These are phyloP conservation scores for Zoysia matrella DNA, from an alignment of 202 grass and related monocot genomes.

Conservation along the genomic window DNA sequence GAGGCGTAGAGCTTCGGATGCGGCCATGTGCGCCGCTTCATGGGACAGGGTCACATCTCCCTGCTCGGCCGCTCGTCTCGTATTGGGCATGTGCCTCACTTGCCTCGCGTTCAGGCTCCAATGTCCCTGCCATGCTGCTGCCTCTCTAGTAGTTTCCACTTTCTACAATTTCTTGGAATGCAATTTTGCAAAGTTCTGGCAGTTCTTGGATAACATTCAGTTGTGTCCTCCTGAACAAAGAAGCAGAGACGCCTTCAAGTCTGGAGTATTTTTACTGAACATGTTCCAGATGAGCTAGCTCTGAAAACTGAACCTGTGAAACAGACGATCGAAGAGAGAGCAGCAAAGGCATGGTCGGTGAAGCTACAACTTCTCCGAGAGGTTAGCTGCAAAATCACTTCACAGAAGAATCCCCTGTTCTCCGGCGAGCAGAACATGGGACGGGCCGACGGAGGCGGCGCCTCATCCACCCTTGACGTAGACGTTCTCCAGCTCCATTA, in stretches of 20 bases:
- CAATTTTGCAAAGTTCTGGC: too few relatives aligned
- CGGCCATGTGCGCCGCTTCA: constrained; percentile 7
- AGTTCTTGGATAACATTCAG: too few relatives aligned
- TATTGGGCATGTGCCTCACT: constrained; percentile 18
- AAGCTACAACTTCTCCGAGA: not conserved
- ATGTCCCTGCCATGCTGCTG: not conserved
- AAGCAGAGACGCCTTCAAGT: too few relatives aligned
- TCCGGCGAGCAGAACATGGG: constrained; percentile 30
- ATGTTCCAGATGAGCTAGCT: too few relatives aligned
- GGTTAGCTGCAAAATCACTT: not conserved
- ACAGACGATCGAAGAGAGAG: not conserved
- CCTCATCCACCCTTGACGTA: not conserved
- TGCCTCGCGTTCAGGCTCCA: not conserved
- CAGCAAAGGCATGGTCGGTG: not conserved
- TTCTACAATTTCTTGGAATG: too few relatives aligned
- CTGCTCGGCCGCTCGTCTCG: not conserved
- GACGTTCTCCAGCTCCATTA: not conserved
- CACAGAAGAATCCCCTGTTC: not conserved
- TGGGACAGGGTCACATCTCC: not conserved
- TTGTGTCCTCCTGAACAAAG: too few relatives aligned
- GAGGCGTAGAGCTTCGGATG: not conserved
- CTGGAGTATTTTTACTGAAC: too few relatives aligned
- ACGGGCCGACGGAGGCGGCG: not conserved
- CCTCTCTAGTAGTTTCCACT: not conserved
- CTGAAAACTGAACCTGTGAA: not conserved